Evolutionary conservation across 2,329 filamentous ascomycete species (phyloP).

Genomic region (Cryoendolithus antarcticus): DNA sequence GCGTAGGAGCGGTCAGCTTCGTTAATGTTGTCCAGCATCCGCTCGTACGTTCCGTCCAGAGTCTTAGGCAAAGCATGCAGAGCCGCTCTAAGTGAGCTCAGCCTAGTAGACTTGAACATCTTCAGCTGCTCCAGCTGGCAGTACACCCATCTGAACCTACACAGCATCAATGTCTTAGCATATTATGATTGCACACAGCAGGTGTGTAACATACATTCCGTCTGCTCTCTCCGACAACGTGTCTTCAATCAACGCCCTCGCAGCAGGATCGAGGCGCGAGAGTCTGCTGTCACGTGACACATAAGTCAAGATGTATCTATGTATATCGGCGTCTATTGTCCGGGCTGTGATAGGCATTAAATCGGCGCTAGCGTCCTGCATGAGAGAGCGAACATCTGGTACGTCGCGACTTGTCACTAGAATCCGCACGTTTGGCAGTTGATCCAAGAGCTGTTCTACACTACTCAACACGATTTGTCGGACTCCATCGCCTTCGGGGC

Average conservation of each 20-base stretch:
- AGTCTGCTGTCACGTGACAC: conserved; percentile 8
- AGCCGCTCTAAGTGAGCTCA: conserved; percentile 7
- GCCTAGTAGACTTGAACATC: conserved; percentile 7
- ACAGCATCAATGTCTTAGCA: neutral
- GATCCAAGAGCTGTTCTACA: conserved; percentile 6
- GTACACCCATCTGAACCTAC: conserved; percentile 10
- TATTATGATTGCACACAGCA: neutral
- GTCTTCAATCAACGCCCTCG: conserved; percentile 9
- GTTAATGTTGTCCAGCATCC: conserved; percentile 7
- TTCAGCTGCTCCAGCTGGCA: conserved; percentile 9
- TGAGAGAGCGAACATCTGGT: conserved; percentile 8
- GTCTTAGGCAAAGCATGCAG: conserved; percentile 5
- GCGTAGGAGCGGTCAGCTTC: conserved; percentile 2
- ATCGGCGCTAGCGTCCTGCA: conserved; percentile 5
- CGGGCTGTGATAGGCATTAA: conserved; percentile 3
- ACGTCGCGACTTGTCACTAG: conserved; percentile 13
- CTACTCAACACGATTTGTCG: conserved; percentile 8
- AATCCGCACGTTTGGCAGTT: conserved; percentile 7
- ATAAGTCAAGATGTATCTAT: conserved; percentile 7
- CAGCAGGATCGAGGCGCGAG: conserved; percentile 4
- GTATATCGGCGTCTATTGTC: conserved; percentile 9
- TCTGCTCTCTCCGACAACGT: conserved; percentile 12
- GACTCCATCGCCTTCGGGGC: conserved; percentile 8
- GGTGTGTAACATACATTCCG: conserved; percentile 11
- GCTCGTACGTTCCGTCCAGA: conserved; percentile 9